Evolutionary conservation across 2,329 filamentous ascomycete genomes (phyloP).

Genomic region (Anisogramma anomala): DNA sequence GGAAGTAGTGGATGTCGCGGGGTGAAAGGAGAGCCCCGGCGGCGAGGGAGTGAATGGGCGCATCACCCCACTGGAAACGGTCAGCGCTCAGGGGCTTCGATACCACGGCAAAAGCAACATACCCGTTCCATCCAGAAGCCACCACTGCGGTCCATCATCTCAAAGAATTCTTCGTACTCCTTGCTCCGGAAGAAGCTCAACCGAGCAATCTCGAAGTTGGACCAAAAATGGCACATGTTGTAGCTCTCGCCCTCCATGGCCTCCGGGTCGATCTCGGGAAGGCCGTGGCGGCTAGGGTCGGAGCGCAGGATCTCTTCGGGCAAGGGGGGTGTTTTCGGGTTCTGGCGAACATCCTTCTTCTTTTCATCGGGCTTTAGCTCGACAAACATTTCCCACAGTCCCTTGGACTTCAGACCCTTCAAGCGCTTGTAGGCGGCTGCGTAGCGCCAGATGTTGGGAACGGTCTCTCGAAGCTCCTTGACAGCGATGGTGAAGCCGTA

Average conservation of each 20-base stretch:
- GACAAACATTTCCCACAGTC: conserved; percentile 97
- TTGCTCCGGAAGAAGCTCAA: conserved; percentile 95
- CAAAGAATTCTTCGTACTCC: conserved; percentile 94
- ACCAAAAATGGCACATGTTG: conserved; percentile 99
- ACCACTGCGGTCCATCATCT: conserved; percentile 96
- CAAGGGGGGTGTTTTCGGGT: conserved; percentile 55
- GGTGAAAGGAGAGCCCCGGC: conserved; percentile 76
- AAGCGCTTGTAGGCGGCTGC: conserved; percentile 94
- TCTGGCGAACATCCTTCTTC: conserved; percentile 42
- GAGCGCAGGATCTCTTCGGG: conserved; percentile 72
- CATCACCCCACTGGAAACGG: conserved; percentile 79
- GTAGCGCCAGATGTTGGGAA: conserved; percentile 97
- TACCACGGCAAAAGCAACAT: conserved; percentile 22
- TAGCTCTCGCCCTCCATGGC: conserved; percentile 96
- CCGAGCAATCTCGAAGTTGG: conserved; percentile 95
- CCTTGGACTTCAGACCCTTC: conserved; percentile 82
- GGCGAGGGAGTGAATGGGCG: conserved; percentile 93
- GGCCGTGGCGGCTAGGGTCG: conserved; percentile 56
- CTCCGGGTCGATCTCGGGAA: conserved; percentile 79
- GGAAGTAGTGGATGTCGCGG: conserved; percentile 93
- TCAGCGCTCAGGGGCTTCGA: conserved; percentile 22
- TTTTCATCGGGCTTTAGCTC: conserved; percentile 57
- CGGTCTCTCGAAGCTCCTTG: conserved; percentile 93
- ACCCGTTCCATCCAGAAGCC: conserved; percentile 99
- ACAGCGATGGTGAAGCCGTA: conserved; percentile 98